Conservation (phyloP, 345 rosid species). For the Clarkia xantiana region DNA sequence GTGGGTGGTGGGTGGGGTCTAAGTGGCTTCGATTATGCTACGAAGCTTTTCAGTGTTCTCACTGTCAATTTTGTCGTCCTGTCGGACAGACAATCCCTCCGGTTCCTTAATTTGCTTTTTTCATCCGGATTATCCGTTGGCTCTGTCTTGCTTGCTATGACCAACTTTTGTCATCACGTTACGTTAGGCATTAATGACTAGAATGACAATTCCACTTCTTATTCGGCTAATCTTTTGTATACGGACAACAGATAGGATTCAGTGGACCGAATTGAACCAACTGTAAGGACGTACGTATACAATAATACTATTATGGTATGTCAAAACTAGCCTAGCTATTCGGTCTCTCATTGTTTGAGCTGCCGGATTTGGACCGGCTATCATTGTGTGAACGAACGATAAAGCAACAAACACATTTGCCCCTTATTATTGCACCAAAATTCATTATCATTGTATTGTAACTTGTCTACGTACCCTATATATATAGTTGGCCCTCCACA, state of each 20-base stretch:
- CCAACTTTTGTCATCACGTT: slow-evolving; percentile 13
- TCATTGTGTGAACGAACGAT: no score
- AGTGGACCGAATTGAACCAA: no score
- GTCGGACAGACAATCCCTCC: slow-evolving; percentile 27
- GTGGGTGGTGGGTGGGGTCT: slow-evolving; percentile 34
- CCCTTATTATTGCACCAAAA: no score
- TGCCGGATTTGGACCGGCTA: no score
- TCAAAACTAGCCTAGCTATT: no score
- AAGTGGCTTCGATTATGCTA: slow-evolving; percentile 31
- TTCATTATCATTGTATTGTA: no score
- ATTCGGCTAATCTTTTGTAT: no score
- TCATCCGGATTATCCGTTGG: slow-evolving; percentile 45
- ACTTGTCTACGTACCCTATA: slow-evolving; percentile 1
- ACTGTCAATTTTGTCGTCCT: slow-evolving; percentile 23
- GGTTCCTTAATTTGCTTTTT: slow-evolving; percentile 6
- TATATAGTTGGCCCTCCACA: not conserved
- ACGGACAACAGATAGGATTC: no score
- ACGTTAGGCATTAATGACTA: slow-evolving; percentile 1
- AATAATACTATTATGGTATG: no score
- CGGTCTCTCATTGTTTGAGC: no score
- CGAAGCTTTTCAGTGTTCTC: slow-evolving; percentile 11
- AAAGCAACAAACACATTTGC: no score
- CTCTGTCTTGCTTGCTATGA: slow-evolving; percentile 43
- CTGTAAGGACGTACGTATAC: no score
- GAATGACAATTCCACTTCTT: not conserved